Base-by-base conservation (phyloP, 2,329 filamentous ascomycete species). In the Colletotrichum coccodes region DNA sequence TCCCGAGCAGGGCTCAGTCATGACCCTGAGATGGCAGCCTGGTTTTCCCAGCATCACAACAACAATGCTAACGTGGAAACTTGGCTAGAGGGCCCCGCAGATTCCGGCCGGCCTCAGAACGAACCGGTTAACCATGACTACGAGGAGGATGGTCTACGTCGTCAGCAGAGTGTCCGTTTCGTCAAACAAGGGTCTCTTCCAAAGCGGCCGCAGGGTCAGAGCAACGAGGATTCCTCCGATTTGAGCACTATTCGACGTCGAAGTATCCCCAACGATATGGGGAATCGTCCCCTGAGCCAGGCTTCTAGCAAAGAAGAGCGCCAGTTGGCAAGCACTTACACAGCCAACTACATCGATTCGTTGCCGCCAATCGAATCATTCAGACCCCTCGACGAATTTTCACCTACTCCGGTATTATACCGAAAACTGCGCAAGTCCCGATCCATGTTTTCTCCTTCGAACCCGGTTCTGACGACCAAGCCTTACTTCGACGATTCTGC, bases 151-250 rank as follows among this genome's bases (percentile, higher is more conserved):
- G 71, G 63, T 9, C 71, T 86, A 14, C 77, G 75, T 46, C 83
- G 82, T 8, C 83, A 85, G 64, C 85, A 86, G 63, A 91, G 89
- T 72, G 83, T 91, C 47, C 84, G 89, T 1, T 91, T 89, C 70
- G 80, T 84, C 34, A 72, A 73, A 5, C 73, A 74, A 4, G 72
- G 62, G 21, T 75, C 72, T 36, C 58, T 52, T 4, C 40, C 59
- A 3, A 57, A 38, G 36, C 47, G 18, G 6, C 21, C 26, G 18
- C 61, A 44, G 34, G 60, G 14, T 6, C 38, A 34, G 30, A 40
- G 4, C 21, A 32, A 36, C 21, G 60, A 44, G 14, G n/a, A 16
- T 32, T 59, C 53, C 9, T 58, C 54, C 23, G 63, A 60, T 6
- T 23, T n/a, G 18, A 38, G 38, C 23, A 40, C 53, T 2, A 14